A percentile compares a stretch with the other conserved stretches of the same genome.
phyloP scores from a whole-genome alignment of 2,329 filamentous ascomycete species.

The Didymella segeticola region DNA sequence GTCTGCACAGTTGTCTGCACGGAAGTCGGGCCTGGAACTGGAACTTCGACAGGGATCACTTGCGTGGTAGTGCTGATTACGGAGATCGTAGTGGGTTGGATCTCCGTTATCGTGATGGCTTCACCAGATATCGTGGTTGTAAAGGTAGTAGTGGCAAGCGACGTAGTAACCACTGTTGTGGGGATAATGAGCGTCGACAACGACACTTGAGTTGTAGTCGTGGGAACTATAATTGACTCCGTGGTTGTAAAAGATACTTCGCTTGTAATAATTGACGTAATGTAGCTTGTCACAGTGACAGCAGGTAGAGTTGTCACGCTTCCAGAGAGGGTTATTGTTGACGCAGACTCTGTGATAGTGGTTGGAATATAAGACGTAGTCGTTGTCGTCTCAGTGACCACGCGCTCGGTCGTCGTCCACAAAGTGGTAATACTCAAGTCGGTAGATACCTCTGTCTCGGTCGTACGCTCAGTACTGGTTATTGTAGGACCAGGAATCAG shows the following conservation, averaged over 20 bases:
- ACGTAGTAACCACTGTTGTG: background rate
- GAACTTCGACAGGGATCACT: background rate
- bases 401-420: conserved; percentile 6
- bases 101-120: background rate
- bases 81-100: background rate
- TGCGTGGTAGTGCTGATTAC: background rate
- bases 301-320: conserved; percentile 1
- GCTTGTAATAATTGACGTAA: background rate
- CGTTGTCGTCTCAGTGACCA: conserved; percentile 2
- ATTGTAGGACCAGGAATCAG: background rate
- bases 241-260: background rate
- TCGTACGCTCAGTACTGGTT: background rate
- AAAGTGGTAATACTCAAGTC: conserved; percentile 1
- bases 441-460: background rate
- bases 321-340: conserved; percentile 8
- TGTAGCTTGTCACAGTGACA: background rate
- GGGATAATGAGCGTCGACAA: background rate
- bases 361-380: conserved; percentile 1
- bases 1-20: conserved; percentile 2
- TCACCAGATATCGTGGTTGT: background rate
- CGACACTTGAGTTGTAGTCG: background rate
- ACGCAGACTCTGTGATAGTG: background rate
- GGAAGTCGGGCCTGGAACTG: conserved; percentile 6
- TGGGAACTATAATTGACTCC: background rate
- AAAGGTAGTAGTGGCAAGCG: background rate